Evolutionary conservation across 805 yeast species (phyloP).

Genomic region (Candida hungchunana): DNA sequence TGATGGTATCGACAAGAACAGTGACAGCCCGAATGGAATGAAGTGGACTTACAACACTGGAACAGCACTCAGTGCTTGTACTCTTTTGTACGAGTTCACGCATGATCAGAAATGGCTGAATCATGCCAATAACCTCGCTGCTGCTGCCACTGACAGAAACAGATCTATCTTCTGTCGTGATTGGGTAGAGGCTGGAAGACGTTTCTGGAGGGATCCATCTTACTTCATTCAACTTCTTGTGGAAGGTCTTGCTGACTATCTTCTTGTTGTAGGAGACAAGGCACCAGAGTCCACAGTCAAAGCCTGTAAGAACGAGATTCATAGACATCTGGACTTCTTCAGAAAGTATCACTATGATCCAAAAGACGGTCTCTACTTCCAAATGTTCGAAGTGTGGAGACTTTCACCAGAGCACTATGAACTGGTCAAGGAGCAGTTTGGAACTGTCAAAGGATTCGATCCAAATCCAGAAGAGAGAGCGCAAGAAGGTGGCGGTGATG

Average conservation of each 20-base stretch:
- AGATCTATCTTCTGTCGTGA: conserved; percentile 62
- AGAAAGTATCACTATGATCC: conserved; percentile 55
- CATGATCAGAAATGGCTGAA: conserved; percentile 45
- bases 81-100: conserved; percentile 47
- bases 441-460: conserved; percentile 47
- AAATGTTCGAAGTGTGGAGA: conserved; percentile 52
- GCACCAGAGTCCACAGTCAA: conserved; percentile 31
- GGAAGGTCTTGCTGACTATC: conserved; percentile 66
- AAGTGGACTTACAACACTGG: conserved; percentile 72
- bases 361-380: conserved; percentile 54
- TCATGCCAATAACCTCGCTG: conserved; percentile 35
- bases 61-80: conserved; percentile 53
- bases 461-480: conserved; percentile 50
- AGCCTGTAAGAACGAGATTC: conserved; percentile 37
- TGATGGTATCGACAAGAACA: conserved; percentile 51
- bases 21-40: conserved; percentile 40
- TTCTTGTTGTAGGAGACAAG: conserved; percentile 42
- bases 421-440: conserved; percentile 48
- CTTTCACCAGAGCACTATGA: conserved; percentile 49
- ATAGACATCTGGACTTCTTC: conserved; percentile 53
- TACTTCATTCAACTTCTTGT: conserved; percentile 60
- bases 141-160: conserved; percentile 54
- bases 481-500: conserved; percentile 34
- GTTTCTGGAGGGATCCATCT: conserved; percentile 63
- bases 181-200: conserved; percentile 37